A percentile compares a stretch with the other conserved stretches of the same genome.
Conservation (phyloP, 148 eudicot genomes). For the Cornus suecica region DNA sequence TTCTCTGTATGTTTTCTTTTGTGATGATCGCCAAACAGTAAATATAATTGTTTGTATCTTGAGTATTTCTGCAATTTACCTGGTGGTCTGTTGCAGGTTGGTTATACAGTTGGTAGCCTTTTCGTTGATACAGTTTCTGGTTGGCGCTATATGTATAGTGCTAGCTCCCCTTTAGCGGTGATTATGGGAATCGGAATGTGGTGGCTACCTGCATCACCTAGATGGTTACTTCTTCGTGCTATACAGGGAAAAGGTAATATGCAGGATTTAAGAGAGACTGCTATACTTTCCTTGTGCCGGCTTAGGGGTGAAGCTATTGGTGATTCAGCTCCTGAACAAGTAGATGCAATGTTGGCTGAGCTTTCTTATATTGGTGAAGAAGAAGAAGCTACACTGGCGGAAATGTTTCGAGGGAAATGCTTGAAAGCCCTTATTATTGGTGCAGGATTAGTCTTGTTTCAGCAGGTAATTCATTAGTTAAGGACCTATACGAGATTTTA, state of each 20-base stretch:
- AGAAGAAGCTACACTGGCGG: constrained; percentile 43
- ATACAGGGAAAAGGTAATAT: constrained; percentile 82
- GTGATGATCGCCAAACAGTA: neutral
- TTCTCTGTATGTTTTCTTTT: neutral
- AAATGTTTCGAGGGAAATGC: constrained; percentile 86
- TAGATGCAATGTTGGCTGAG: constrained; percentile 81
- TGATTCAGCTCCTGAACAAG: constrained; percentile 63
- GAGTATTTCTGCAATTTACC: neutral
- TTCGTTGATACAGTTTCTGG: constrained; percentile 64
- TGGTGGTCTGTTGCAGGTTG: constrained; percentile 45
- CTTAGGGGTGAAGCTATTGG: constrained; percentile 61
- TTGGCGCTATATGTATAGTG: constrained; percentile 93
- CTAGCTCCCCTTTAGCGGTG: constrained; percentile 69
- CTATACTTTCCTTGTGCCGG: constrained; percentile 70
- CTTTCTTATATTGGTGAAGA: constrained; percentile 65
- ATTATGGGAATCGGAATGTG: constrained; percentile 93
- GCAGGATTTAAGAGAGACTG: constrained; percentile 57
- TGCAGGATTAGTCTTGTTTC: constrained; percentile 84
- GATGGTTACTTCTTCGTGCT: constrained; percentile 94
- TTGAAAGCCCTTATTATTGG: constrained; percentile 88
- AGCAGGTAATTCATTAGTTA: constrained; percentile 51
- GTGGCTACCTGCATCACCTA: constrained; percentile 95
- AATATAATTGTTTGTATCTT: neutral
- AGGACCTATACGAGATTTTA: neutral
- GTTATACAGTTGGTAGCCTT: constrained; percentile 78